Evolutionary conservation across 2,329 filamentous ascomycete species (phyloP).

Genomic region (Colletotrichum shisoi): DNA sequence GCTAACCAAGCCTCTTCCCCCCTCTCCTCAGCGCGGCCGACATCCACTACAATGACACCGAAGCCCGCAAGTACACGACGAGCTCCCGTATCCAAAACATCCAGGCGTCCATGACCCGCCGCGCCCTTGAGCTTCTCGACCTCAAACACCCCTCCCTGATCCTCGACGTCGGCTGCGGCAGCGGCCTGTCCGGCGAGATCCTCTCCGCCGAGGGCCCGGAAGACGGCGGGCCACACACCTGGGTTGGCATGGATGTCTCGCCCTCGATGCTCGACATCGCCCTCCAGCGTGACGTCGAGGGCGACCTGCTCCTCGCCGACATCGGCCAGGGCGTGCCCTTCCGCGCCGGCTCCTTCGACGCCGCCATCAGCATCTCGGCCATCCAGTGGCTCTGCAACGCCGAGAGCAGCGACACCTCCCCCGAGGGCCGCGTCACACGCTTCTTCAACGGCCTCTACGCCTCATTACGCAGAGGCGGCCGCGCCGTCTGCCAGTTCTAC

Average conservation of each 20-base stretch:
- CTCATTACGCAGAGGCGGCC: slow-evolving; percentile 79
- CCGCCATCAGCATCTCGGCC: slow-evolving; percentile 91
- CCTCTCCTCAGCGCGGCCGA: slow-evolving; percentile 80
- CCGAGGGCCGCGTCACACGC: slow-evolving; percentile 76
- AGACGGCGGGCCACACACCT: slow-evolving; percentile 85
- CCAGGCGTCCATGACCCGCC: slow-evolving; percentile 91
- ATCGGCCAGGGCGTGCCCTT: slow-evolving; percentile 97
- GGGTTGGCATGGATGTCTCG: slow-evolving; percentile 97
- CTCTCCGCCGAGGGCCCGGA: slow-evolving; percentile 74
- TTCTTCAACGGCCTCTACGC: slow-evolving; percentile 96
- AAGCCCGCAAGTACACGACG: slow-evolving; percentile 97
- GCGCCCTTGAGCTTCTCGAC: slow-evolving; percentile 89
- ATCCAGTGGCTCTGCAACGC: slow-evolving; percentile 99
- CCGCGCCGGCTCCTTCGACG: slow-evolving; percentile 89
- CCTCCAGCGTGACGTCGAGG: slow-evolving; percentile 88
- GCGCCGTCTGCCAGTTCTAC: slow-evolving; percentile 97
- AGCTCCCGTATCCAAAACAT: slow-evolving; percentile 95
- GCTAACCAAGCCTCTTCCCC: slow-evolving; percentile 23
- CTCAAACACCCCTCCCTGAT: slow-evolving; percentile 82
- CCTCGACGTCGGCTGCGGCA: slow-evolving; percentile 96
- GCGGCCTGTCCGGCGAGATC: slow-evolving; percentile 92
- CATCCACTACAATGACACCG: slow-evolving; percentile 94
- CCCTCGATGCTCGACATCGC: slow-evolving; percentile 97
- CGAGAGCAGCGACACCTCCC: slow-evolving; percentile 83
- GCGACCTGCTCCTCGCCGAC: slow-evolving; percentile 91